These are phyloP conservation scores for Spergularia azorica DNA, from an alignment of 179 eudicot genomes.

Conservation along the genomic window DNA sequence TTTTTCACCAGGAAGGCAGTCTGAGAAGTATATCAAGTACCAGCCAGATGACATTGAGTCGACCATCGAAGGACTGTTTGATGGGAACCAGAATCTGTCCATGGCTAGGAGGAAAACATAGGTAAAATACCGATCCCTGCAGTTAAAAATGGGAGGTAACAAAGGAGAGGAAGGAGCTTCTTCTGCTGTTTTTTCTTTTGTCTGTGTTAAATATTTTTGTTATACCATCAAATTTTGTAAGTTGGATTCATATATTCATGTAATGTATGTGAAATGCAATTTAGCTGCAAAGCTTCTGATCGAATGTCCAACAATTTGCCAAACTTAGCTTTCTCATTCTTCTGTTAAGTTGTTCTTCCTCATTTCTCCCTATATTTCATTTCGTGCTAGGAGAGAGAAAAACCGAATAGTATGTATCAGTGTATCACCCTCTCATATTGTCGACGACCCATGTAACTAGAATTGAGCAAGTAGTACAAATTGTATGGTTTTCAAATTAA, in stretches of 20 bases:
- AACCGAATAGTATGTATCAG: no score
- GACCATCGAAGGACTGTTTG: conserved; percentile 62
- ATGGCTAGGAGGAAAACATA: conserved; percentile 51
- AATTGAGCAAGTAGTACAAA: no score
- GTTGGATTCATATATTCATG: neutral
- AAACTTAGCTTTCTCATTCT: no score
- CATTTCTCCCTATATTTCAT: no score
- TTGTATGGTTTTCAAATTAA: no score
- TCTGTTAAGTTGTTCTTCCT: no score
- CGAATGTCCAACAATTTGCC: neutral
- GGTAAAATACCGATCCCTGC: neutral
- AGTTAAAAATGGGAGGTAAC: neutral
- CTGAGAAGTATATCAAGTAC: conserved; percentile 66
- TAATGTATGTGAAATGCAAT: conserved; percentile 22
- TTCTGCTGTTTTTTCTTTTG: neutral
- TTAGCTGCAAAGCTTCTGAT: neutral
- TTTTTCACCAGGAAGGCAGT: conserved; percentile 49
- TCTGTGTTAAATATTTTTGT: conserved; percentile 2
- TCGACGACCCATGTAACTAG: no score
- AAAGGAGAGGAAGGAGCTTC: neutral
- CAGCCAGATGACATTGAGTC: conserved; percentile 76
- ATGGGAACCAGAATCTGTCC: conserved; percentile 53
- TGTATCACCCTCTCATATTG: no score
- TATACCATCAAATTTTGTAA: conserved; percentile 15
- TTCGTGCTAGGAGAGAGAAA: no score